Base-by-base conservation (phyloP, 352 stramenopile species). In the Phytophthora constricta region DNA sequence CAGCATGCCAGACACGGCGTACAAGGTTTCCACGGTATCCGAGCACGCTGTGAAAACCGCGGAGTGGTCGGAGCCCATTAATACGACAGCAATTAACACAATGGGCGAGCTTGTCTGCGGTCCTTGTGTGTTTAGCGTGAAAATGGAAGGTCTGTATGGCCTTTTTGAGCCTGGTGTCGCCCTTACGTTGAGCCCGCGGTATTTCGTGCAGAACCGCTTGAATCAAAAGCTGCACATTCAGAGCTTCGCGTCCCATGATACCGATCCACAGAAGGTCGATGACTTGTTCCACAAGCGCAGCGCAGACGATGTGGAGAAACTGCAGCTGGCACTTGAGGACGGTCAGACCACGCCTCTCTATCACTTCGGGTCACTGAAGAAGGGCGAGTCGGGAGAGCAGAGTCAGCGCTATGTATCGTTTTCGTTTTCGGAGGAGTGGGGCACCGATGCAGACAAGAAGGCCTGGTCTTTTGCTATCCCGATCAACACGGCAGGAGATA, bases 81-180 rank as follows among this genome's bases (percentile, higher is more conserved):
- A 96, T 62, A 89, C 82, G 43, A 91, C 88, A 10, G 87, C 88
- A 0, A 86, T 96, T n/a, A 94, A 95, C 49, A 96, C 88, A 8
- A 83, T 88, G 33, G 88, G 88, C 41, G 88, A 96, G 64, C 74
- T 84, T 4, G 81, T 86, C 17, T 92, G 84, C 34, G 84, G 88
- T 1, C 72, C 83, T 19, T 90, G 82, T 33, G 84, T 96, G 25
- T 90, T 95, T 47, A 80, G 79, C 8, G 77, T 96, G 43, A 91
- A 95, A 63, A 85, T 96, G 45, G 83, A 92, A 66, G 88, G 86
- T 56, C 60, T 96, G 19, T 92, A 94, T 37, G 88, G 88, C 10
- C 68, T 90, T 17, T 96, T 95, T 46, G 86, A 92, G 39, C 79
- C 82, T 8, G 86, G 84, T 17, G 77, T 94, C 16, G 76, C 84